Evolutionary conservation across 2,329 filamentous ascomycete genomes (phyloP).

Genomic region (Exophiala sideris): DNA sequence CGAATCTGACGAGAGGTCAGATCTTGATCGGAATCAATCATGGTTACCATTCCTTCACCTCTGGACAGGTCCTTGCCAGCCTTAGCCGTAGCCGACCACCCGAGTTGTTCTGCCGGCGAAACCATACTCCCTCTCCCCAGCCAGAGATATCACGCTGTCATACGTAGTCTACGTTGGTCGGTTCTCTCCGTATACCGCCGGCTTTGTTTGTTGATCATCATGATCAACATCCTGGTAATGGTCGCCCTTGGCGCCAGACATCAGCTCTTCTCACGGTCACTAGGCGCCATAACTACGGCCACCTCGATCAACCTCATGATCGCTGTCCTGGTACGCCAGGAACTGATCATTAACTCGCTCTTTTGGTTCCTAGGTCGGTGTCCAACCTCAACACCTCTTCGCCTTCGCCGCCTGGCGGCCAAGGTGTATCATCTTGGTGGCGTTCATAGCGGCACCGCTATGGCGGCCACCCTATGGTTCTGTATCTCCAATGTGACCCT

Average conservation of each 20-base stretch:
- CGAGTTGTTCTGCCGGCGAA: neutral
- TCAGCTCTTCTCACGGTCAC: slow-evolving; percentile 32
- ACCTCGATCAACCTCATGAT: slow-evolving; percentile 46
- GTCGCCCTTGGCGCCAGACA: slow-evolving; percentile 36
- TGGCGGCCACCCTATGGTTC: slow-evolving; percentile 50
- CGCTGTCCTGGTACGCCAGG: slow-evolving; percentile 50
- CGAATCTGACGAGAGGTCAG: neutral
- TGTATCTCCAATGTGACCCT: slow-evolving; percentile 36
- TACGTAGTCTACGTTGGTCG: slow-evolving; percentile 36
- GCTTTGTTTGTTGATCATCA: slow-evolving; percentile 41
- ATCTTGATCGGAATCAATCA: neutral
- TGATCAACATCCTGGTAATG: slow-evolving; percentile 38
- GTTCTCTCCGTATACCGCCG: slow-evolving; percentile 42
- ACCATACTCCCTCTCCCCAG: slow-evolving; percentile 17
- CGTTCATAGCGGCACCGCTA: slow-evolving; percentile 50
- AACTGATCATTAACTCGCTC: slow-evolving; percentile 51
- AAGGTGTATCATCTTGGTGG: slow-evolving; percentile 56
- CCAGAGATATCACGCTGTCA: slow-evolving; percentile 27
- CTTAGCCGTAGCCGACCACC: neutral
- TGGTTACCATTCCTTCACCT: neutral
- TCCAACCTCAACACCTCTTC: slow-evolving; percentile 44
- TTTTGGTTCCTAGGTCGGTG: slow-evolving; percentile 46
- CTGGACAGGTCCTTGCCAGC: neutral
- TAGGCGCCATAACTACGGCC: slow-evolving; percentile 39
- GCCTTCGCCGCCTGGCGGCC: slow-evolving; percentile 44